Conservation (phyloP, 305 asterid species). For the Withania somnifera region DNA sequence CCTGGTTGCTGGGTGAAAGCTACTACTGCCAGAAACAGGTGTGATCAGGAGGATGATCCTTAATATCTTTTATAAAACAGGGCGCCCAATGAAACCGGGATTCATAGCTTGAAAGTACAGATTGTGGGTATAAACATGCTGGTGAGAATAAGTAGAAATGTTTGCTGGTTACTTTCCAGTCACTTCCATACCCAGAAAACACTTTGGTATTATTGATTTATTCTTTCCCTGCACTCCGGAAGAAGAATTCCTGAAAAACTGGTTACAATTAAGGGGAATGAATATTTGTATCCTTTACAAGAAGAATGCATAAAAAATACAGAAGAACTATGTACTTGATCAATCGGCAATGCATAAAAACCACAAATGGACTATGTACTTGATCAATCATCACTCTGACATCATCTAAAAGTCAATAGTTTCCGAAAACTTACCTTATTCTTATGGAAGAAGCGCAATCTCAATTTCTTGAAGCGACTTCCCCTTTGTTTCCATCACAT, state of each 20-base stretch:
- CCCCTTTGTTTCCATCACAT: conserved; percentile 84
- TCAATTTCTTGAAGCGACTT: conserved; percentile 91
- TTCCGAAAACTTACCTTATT: background rate
- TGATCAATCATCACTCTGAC: background rate
- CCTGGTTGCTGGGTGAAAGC: background rate
- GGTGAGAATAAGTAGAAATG: background rate
- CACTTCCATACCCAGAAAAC: background rate
- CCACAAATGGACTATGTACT: too few species aligned
- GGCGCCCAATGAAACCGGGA: background rate
- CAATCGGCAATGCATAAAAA: too few species aligned
- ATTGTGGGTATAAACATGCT: background rate
- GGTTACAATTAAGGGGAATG: background rate
- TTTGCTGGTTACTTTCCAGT: background rate
- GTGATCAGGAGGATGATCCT: background rate
- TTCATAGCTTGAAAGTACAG: background rate
- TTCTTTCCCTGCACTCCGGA: background rate
- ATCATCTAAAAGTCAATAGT: background rate
- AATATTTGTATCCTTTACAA: background rate
- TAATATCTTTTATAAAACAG: background rate
- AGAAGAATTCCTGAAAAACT: background rate
- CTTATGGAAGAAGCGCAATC: conserved; percentile 72
- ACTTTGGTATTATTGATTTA: background rate
- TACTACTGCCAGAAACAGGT: background rate
- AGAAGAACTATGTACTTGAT: background rate
- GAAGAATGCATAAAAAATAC: background rate